Conservation (phyloP, 768 basidiomycete genomes). For the Amyloporia xantha region DNA sequence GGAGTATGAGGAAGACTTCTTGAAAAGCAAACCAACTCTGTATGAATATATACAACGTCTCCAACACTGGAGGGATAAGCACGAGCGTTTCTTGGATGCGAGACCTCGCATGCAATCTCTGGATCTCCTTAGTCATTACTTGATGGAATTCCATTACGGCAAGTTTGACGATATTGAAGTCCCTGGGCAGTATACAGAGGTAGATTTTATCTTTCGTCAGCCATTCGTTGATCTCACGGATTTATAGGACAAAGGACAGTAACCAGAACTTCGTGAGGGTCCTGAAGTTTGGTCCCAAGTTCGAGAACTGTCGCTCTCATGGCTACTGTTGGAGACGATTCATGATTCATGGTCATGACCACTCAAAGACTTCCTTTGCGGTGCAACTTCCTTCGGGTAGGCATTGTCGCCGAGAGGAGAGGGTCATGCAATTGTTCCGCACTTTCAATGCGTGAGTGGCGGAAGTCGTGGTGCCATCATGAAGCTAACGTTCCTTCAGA, state of each 20-base stretch:
- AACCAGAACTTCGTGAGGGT: conserved; percentile 89
- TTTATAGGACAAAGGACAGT: conserved; percentile 83
- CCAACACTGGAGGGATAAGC: conserved; percentile 90
- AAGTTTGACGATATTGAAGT: conserved; percentile 98
- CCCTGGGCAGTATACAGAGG: conserved; percentile 98
- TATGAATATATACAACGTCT: conserved; percentile 85
- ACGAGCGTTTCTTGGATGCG: conserved; percentile 77
- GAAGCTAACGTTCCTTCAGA: conserved; percentile 32
- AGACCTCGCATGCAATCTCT: conserved; percentile 80
- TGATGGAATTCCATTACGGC: conserved; percentile 96
- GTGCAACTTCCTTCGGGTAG: conserved; percentile 85
- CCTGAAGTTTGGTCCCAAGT: conserved; percentile 82
- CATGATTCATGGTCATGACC: conserved; percentile 85
- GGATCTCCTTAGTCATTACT: conserved; percentile 82
- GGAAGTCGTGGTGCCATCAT: background rate
- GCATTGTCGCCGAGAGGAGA: conserved; percentile 86
- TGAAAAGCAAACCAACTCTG: conserved; percentile 68
- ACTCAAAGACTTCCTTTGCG: conserved; percentile 82
- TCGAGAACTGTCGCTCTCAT: conserved; percentile 84
- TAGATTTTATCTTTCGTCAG: conserved; percentile 23
- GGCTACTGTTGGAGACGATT: conserved; percentile 88
- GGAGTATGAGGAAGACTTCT: conserved; percentile 88
- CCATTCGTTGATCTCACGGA: conserved; percentile 6
- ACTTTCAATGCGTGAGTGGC: conserved; percentile 78
- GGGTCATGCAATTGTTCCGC: conserved; percentile 88